Evolutionary conservation across 202 grass and related monocot genomes (phyloP), one percentile per base, ranked within the genome.

Genomic region (Cymbopogon flexuosus): DNA sequence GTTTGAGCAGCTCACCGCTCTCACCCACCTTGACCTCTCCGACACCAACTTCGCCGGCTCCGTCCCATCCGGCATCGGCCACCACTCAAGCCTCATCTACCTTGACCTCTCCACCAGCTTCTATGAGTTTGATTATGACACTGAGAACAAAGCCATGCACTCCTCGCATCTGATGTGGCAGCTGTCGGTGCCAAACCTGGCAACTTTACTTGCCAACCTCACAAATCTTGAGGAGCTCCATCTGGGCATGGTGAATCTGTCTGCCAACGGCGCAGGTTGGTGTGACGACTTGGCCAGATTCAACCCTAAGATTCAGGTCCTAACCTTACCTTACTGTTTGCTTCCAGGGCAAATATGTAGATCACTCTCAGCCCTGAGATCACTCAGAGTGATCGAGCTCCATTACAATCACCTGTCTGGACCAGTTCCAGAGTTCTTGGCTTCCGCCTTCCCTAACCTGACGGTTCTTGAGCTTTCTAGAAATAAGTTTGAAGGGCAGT

Each of bases 61-160:
- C 0, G 49, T 54, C 0, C 16, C 49, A 2, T 1, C 49, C 1
- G 6, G 16, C 49, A 54, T 54, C 45, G 45, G 51, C 0, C 51
- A 7, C 7, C 18, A 7, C 5, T 2, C 37, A 82, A 1, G 16
- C 63, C 77, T 91, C 19, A 73, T 27, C 35, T 14, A 65, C 14
- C 85, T 91, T 23, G 84, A 91, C 56, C 83, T 91, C 62, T 91
- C 89, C 43, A 75, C 81, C 3, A 77, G 81, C 9, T 75, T 91
- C 51, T 8, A 24, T 11, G 81, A 0, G 60, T n/a, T 59, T 79
- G 33, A 70, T 82, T 10, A 61, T 77, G 0, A 56, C 47, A 16
- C 0, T 21, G 24, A 57, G 22, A 70, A 85, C 87, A 14, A 43
- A 63, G 16, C 85, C 19, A 62, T 45, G 11, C 70, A 91, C 24